phyloP scores from a whole-genome alignment of 163 green algal genomes.

The Scenedesmus sp. region DNA sequence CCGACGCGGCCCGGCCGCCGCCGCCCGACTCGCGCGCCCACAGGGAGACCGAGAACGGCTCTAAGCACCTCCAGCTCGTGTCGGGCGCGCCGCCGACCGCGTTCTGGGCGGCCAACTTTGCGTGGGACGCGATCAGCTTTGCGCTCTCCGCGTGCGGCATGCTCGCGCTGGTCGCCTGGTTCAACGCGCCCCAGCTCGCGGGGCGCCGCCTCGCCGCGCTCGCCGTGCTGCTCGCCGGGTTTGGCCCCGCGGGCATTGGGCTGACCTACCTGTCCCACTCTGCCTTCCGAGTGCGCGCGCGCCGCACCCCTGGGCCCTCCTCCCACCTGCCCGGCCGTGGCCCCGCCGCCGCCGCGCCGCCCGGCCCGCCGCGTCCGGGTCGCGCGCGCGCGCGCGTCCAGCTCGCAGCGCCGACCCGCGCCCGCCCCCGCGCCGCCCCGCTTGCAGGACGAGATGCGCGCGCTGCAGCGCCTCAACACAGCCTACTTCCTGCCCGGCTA shows the following conservation, averaged over 20 bases:
- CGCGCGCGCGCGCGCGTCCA: not conserved
- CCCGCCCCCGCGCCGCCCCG: too few relatives aligned
- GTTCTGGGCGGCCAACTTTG: conserved; percentile 73
- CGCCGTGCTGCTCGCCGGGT: conserved; percentile 61
- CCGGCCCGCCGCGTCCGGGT: conserved; percentile 5
- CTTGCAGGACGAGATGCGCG: conserved; percentile 75
- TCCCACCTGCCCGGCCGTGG: too few relatives aligned
- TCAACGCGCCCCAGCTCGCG: conserved; percentile 33
- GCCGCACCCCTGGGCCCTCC: not conserved
- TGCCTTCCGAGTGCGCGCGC: conserved; percentile 54
- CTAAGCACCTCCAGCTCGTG: conserved; percentile 80
- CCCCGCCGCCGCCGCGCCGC: too few relatives aligned
- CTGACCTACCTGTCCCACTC: conserved; percentile 75
- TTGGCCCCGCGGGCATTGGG: conserved; percentile 59
- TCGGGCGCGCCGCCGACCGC: conserved; percentile 60
- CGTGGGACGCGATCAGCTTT: conserved; percentile 68
- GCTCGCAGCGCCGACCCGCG: too few relatives aligned
- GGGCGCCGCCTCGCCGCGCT: conserved; percentile 66
- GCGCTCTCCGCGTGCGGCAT: conserved; percentile 59
- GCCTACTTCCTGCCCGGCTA: conserved; percentile 74
- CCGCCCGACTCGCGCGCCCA: conserved; percentile 17
- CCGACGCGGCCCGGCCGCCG: not conserved
- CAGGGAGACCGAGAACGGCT: conserved; percentile 69
- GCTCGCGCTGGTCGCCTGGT: conserved; percentile 62
- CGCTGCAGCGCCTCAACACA: conserved; percentile 74